phyloP scores from a whole-genome alignment of 2,329 filamentous ascomycete species.

The Hirsutella thompsonii region DNA sequence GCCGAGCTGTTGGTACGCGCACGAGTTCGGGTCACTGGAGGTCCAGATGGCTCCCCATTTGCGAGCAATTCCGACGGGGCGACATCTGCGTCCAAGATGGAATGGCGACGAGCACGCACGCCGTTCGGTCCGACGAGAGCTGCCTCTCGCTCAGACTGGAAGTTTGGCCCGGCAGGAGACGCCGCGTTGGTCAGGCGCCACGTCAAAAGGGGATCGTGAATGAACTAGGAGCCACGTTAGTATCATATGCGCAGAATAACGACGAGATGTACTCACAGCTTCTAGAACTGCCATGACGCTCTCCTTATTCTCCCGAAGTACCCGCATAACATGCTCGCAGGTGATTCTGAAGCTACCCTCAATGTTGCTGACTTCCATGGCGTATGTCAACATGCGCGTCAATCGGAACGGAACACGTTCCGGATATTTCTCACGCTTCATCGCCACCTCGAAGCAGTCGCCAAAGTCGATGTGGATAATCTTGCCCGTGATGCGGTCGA shows the following conservation, averaged over 20 bases:
- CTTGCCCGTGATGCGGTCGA: slow-evolving; percentile 90
- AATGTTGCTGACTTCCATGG: slow-evolving; percentile 99
- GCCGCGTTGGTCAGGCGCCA: slow-evolving; percentile 70
- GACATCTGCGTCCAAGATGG: slow-evolving; percentile 53
- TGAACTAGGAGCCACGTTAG: slow-evolving; percentile 52
- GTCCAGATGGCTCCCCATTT: slow-evolving; percentile 27
- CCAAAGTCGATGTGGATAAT: slow-evolving; percentile 99
- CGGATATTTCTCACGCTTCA: slow-evolving; percentile 98
- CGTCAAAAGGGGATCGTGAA: slow-evolving; percentile 96
- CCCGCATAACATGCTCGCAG: slow-evolving; percentile 96
- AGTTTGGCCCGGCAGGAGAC: slow-evolving; percentile 54
- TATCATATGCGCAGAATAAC: background rate
- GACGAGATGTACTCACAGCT: slow-evolving; percentile 53
- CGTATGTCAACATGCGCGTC: slow-evolving; percentile 97
- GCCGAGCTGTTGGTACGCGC: slow-evolving; percentile 48
- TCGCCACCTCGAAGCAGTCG: slow-evolving; percentile 98
- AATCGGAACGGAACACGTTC: slow-evolving; percentile 95
- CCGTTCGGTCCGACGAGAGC: slow-evolving; percentile 34
- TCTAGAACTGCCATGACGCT: slow-evolving; percentile 96
- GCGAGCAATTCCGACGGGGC: slow-evolving; percentile 47
- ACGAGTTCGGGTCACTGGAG: slow-evolving; percentile 34
- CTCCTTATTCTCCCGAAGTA: slow-evolving; percentile 93
- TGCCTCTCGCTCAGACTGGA: slow-evolving; percentile 46
- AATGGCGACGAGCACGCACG: slow-evolving; percentile 48
- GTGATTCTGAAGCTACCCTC: slow-evolving; percentile 97